Conservation (phyloP, 2,329 filamentous ascomycete species). For the Myriosclerotinia curreyana region DNA sequence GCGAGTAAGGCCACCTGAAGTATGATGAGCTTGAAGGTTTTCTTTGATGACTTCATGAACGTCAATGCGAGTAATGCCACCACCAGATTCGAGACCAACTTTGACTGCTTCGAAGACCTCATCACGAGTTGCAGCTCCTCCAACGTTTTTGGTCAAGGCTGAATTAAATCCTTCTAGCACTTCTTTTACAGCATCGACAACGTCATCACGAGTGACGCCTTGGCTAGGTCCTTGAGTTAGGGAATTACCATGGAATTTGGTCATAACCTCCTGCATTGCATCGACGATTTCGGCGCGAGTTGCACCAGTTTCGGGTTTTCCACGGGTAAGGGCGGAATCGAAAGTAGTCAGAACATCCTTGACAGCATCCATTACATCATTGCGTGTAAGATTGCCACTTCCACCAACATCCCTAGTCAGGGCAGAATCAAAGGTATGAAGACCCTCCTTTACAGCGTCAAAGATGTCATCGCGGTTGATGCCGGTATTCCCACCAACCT, state of each 20-base stretch:
- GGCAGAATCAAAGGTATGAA: slow-evolving; percentile 47
- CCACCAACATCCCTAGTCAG: slow-evolving; percentile 45
- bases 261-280: slow-evolving; percentile 83
- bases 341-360: slow-evolving; percentile 62
- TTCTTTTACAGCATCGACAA: slow-evolving; percentile 51
- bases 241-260: slow-evolving; percentile 76
- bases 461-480: slow-evolving; percentile 80
- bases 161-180: slow-evolving; percentile 41
- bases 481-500: slow-evolving; percentile 43
- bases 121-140: slow-evolving; percentile 64
- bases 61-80: slow-evolving; percentile 69
- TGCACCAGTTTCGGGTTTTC: slow-evolving; percentile 46
- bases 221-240: slow-evolving; percentile 75
- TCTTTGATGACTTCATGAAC: slow-evolving; percentile 78
- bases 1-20: slow-evolving; percentile 65
- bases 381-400: slow-evolving; percentile 61
- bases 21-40: slow-evolving; percentile 61
- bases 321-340: slow-evolving; percentile 54
- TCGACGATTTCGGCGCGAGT: slow-evolving; percentile 18
- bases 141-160: slow-evolving; percentile 45
- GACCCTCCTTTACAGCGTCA: slow-evolving; percentile 76
- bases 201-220: slow-evolving; percentile 57
- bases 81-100: slow-evolving; percentile 70
- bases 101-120: slow-evolving; percentile 83
- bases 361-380: slow-evolving; percentile 83